phyloP scores from a whole-genome alignment of 257 asterid species.

The Paraleonurus japonicus region DNA sequence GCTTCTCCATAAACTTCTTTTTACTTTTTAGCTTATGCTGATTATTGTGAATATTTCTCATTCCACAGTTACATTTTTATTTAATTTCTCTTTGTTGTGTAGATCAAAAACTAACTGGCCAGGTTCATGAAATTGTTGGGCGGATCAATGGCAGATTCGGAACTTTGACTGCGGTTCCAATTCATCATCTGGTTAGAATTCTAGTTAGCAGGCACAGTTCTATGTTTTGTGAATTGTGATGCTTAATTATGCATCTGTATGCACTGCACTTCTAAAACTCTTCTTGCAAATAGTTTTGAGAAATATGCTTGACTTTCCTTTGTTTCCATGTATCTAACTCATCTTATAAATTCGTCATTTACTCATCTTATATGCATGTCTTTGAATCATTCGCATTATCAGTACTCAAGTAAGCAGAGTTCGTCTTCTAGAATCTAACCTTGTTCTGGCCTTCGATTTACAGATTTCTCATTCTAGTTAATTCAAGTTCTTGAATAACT shows the following conservation, averaged over 20 bases:
- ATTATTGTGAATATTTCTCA: neutral
- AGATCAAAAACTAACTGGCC: conserved; percentile 97
- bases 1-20: conserved; percentile 19
- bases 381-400: neutral
- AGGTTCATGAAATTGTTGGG: conserved; percentile 98
- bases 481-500: neutral
- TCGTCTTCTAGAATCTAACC: neutral
- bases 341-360: neutral
- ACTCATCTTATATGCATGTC: no score
- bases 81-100: conserved; percentile 27
- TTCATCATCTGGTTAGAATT: conserved; percentile 89
- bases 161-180: conserved; percentile 77
- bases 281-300: neutral
- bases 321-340: neutral
- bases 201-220: neutral
- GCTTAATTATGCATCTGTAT: conserved; percentile 16
- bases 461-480: neutral
- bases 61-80: conserved; percentile 9
- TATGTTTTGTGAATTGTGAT: conserved; percentile 13
- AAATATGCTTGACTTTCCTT: neutral
- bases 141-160: conserved; percentile 99
- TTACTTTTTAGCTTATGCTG: conserved; percentile 5
- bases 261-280: neutral
- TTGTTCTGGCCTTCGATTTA: neutral
- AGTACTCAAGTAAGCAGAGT: neutral